Evolutionary conservation across 768 basidiomycete species (phyloP), one percentile per base, ranked within the genome.

Genomic region (Boletus vermiculosoides): DNA sequence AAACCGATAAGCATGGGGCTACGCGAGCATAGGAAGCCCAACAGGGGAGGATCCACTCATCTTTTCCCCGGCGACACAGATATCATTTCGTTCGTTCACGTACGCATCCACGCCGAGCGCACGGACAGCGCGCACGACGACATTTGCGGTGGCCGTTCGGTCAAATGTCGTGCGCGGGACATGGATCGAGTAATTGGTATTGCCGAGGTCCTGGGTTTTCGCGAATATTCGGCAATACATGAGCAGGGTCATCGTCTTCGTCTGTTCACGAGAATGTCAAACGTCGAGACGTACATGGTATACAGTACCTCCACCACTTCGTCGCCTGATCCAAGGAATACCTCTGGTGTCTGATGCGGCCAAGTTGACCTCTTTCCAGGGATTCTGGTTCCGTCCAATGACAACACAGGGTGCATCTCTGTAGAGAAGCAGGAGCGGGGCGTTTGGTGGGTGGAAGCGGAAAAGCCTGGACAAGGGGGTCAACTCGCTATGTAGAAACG

Each of bases 151-250:
- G 20, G 76, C 80, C 34, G 83, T 78, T 34, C 95, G 81, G 67
- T 96, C 85, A 61, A 99, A 98, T 0, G 86, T 77, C 5, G 78
- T 65, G 6, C 96, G 82, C 0, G 96, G 88, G 13, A 96, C 79
- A 61, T 97, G 91, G 57, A 99, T 90, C 0, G 94, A 97, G 72
- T 92, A 98, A 69, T 98, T 98, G 2, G 94, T 94, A 70, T 99
- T 99, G 16, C 97, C 97, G 18, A 94, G 74, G 68, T 99, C 97
- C 97, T 98, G 67, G n/a, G 28, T 28, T 50, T n/a, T 40, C 23
- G 33, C n/a, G 50, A 41, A 34, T 44, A 37, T 12, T 42, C 15
- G 13, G 36, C 30, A 47, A 12, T 45, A 31, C 20, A 28, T 28
- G 16, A 15, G 44, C 10, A 25, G 18, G 10, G 28, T 49, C 20